Evolutionary conservation across 2,329 filamentous ascomycete species (phyloP), one percentile per base, ranked within the genome.

Genomic region (Immersiporthe knoxdaviesiana): DNA sequence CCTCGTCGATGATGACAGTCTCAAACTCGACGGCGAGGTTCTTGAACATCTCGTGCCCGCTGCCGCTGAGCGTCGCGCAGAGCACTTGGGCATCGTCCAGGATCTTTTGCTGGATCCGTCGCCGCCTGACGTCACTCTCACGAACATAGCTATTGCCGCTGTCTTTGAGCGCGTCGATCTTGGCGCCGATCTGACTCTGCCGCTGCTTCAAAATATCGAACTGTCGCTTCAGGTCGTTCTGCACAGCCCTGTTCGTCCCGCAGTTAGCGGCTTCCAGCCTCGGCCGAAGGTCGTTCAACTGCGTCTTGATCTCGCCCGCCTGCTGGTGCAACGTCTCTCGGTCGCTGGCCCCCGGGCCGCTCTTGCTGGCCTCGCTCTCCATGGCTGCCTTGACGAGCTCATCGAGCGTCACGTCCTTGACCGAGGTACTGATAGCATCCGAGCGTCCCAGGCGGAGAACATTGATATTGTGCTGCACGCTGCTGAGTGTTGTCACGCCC

Each of bases 1-100:
- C 96, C 81, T 99, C 96, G 75, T 99, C 96, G 72, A 99, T 97
- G 74, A 99, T 92, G 73, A 99, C 96, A 0, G 96, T 98, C 80
- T 99, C 96, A 74, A 99, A 99, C 79, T 99, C 96, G 65, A 99
- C 93, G 75, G 92, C 94, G 68, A 99, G 82, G 74, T 91, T 92
- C 79, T 95, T 93, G 82, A 99, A 97, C 90, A 98, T 97, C 74
- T 99, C 96, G 76, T 99, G 97, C 3, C 96, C 96, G 79, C 92
- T 95, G 75, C 95, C 96, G 78, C 94, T 97, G 60, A 99, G 88
- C 0, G 96, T 99, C 56, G 95, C 92, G 79, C 96, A 99, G 39
- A 99, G 89, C 65, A 99, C 92, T 80, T 99, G 93, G 1, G 96
- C 93, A 32, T 91, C 90, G 76, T 97, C 92, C 60, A 99, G 88